A percentile compares a stretch with the other conserved stretches of the same genome.
Conservation (phyloP, 441 rosid species). For the Gossypium trilobum region DNA sequence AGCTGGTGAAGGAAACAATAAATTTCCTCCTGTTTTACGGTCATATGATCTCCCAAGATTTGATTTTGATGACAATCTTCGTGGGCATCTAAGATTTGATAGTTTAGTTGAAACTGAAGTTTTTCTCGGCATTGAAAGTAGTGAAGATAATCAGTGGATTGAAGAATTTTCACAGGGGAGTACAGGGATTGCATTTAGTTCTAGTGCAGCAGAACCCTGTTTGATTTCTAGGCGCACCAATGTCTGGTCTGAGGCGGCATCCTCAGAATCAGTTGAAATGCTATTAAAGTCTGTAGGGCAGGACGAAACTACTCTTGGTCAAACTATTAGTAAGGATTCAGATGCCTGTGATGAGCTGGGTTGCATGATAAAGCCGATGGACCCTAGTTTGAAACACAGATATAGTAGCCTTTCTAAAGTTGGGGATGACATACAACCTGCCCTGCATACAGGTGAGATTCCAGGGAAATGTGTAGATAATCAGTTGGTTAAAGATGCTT, state of each 20-base stretch:
- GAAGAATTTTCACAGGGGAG: conserved; percentile 74
- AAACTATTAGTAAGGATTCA: conserved; percentile 38
- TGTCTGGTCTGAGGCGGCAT: conserved; percentile 99
- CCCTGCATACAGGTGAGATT: conserved; percentile 26
- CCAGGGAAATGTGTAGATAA: conserved; percentile 31
- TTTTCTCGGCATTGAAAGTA: conserved; percentile 86
- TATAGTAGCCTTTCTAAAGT: conserved; percentile 26
- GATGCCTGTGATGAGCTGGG: conserved; percentile 70
- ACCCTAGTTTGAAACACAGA: conserved; percentile 43
- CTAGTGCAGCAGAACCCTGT: conserved; percentile 76
- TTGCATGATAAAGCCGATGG: conserved; percentile 65
- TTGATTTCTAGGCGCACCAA: conserved; percentile 66
- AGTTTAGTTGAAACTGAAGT: conserved; percentile 76
- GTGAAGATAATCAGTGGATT: conserved; percentile 87
- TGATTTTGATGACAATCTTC: conserved; percentile 83
- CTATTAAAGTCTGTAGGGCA: conserved; percentile 91
- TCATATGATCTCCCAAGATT: conserved; percentile 87
- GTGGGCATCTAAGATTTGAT: conserved; percentile 76
- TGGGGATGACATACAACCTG: conserved; percentile 34
- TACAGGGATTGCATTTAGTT: conserved; percentile 68
- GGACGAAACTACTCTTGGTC: conserved; percentile 55
- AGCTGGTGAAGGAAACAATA: conserved; percentile 81
- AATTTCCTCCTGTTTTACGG: conserved; percentile 62
- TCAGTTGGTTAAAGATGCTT: conserved; percentile 33
- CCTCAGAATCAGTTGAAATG: conserved; percentile 98